A percentile compares a stretch with the other conserved stretches of the same genome.
phyloP scores from a whole-genome alignment of 352 stramenopile genomes.

The Globisporangium perplexum region DNA sequence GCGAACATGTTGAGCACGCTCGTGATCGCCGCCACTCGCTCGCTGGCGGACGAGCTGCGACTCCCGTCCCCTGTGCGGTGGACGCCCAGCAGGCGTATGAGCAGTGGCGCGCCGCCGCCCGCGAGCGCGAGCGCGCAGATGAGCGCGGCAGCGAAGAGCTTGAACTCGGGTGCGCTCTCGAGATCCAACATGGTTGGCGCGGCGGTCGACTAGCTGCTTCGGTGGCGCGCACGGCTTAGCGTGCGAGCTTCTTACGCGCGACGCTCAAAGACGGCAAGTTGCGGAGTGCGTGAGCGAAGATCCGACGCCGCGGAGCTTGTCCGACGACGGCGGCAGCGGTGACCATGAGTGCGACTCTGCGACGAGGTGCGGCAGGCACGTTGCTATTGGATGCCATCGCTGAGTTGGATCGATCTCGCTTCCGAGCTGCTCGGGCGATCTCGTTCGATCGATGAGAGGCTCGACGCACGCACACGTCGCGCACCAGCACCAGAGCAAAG shows the following conservation, averaged over 20 bases:
- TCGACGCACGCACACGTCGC: too few species aligned
- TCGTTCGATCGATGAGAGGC: too few species aligned
- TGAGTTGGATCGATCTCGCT: too few species aligned
- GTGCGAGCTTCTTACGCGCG: neutral
- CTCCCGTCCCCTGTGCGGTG: constrained; percentile 28
- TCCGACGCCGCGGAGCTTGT: neutral
- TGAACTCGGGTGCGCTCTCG: constrained; percentile 54
- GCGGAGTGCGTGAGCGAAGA: constrained; percentile 1
- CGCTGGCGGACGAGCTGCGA: constrained; percentile 10
- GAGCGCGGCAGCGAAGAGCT: constrained; percentile 42
- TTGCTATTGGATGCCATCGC: too few species aligned
- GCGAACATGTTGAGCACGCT: constrained; percentile 81
- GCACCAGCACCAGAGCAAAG: too few species aligned
- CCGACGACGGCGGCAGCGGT: constrained; percentile 1
- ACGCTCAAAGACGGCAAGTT: neutral
- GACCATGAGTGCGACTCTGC: neutral
- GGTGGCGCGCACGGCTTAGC: too few species aligned
- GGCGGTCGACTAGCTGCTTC: neutral
- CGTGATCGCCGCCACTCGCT: neutral
- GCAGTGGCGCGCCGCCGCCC: constrained; percentile 47
- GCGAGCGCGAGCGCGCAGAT: constrained; percentile 56
- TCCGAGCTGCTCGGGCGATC: too few species aligned
- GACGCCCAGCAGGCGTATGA: constrained; percentile 27
- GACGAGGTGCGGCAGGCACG: neutral
- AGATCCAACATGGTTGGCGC: constrained; percentile 15